Conservation (phyloP, 495 filamentous ascomycete species). For the Neurospora sp. region DNA sequence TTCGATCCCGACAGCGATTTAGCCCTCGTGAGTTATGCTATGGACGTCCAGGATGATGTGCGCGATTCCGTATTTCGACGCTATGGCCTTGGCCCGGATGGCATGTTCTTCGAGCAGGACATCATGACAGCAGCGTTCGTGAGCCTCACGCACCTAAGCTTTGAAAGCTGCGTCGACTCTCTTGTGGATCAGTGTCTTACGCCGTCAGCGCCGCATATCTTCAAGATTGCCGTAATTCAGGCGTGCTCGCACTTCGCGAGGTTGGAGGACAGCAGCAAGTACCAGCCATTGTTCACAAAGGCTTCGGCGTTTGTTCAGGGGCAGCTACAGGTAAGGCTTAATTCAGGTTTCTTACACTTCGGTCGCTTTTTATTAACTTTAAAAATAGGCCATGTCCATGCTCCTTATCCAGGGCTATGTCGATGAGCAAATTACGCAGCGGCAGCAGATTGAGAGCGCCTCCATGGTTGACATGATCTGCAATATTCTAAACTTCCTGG, state of each 20-base stretch:
- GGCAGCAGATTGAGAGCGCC: constrained; percentile 28
- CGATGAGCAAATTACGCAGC: constrained; percentile 27
- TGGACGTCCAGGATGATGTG: constrained; percentile 57
- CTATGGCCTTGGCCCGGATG: constrained; percentile 34
- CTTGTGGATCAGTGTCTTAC: constrained; percentile 44
- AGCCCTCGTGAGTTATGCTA: constrained; percentile 51
- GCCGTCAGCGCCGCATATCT: constrained; percentile 43
- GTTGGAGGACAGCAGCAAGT: constrained; percentile 37
- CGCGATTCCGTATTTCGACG: constrained; percentile 51
- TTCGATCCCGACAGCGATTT: constrained; percentile 50
- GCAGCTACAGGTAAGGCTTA: constrained; percentile 37
- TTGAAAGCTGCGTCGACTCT: constrained; percentile 44
- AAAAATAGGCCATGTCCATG: constrained; percentile 25
- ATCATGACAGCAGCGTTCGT: constrained; percentile 57
- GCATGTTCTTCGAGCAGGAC: constrained; percentile 41
- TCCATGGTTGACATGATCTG: constrained; percentile 33
- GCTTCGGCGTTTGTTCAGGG: constrained; percentile 45
- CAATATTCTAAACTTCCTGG: constrained; percentile 43
- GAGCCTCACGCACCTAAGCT: constrained; percentile 46
- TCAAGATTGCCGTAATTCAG: constrained; percentile 51
- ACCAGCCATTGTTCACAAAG: constrained; percentile 41
- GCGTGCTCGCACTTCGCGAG: constrained; percentile 46
- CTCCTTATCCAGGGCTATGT: constrained; percentile 33
- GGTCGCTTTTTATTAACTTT: constrained; percentile 9
- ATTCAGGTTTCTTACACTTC: background rate